phyloP scores from a whole-genome alignment of 305 asterid genomes.

The Fraxinus platypoda region DNA sequence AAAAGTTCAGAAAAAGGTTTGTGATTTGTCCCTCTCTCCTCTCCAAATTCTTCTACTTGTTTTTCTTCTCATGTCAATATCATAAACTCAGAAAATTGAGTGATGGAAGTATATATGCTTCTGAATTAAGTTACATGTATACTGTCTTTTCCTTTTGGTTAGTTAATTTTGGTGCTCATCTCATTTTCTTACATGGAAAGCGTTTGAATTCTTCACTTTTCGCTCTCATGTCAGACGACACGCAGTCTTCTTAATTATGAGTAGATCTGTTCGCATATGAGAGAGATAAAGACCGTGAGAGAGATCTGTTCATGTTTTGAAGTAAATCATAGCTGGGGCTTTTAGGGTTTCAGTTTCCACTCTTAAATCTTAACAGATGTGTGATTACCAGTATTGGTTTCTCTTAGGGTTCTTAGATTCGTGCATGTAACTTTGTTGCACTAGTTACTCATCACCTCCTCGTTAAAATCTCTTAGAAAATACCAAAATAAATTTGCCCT shows the following conservation, averaged over 20 bases:
- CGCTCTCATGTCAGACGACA: not conserved
- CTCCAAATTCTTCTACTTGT: not conserved
- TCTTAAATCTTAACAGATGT: not conserved
- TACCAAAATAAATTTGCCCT: not conserved
- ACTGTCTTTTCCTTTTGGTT: not conserved
- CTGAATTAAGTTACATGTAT: not conserved
- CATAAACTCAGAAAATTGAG: not conserved
- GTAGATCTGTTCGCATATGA: not conserved
- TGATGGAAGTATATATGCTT: not conserved
- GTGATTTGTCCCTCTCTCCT: not conserved
- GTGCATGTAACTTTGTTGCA: not conserved
- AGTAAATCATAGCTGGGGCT: not conserved
- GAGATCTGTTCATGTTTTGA: not conserved
- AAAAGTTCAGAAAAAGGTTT: slow-evolving; percentile 12
- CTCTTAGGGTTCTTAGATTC: not conserved
- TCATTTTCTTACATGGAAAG: not conserved
- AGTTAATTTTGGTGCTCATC: not conserved
- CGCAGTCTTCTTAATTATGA: not conserved
- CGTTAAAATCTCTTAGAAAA: not conserved
- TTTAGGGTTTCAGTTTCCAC: not conserved
- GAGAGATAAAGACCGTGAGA: not conserved
- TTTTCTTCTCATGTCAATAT: not conserved
- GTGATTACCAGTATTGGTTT: not conserved
- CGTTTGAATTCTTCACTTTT: not conserved
- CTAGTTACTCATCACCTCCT: not conserved